Evolutionary conservation across 1,284 basidiomycete genomes (phyloP).

Genomic region (Ceratobasidium sp.): DNA sequence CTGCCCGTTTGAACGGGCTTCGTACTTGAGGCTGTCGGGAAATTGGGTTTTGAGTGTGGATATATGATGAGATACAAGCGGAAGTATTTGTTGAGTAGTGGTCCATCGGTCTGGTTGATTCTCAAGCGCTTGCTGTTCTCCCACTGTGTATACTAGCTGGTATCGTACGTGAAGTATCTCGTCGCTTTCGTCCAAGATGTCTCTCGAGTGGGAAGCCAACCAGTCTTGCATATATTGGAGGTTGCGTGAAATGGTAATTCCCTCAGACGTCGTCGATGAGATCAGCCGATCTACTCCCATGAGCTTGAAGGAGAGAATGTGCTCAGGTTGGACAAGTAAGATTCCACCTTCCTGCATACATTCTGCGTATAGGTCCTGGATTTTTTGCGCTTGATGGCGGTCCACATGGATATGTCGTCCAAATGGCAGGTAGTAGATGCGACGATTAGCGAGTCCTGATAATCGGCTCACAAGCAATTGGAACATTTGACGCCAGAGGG

Average conservation of each 20-base stretch:
- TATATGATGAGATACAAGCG: constrained; percentile 47
- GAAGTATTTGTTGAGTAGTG: constrained; percentile 58
- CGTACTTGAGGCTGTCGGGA: neutral
- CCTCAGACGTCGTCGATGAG: constrained; percentile 1
- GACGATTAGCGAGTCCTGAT: constrained; percentile 59
- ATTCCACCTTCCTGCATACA: constrained; percentile 59
- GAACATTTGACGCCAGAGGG: constrained; percentile 61
- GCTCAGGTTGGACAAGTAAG: constrained; percentile 63
- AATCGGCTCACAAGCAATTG: constrained; percentile 60
- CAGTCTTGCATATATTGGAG: constrained; percentile 54
- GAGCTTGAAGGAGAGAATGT: constrained; percentile 63
- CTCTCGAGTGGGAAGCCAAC: constrained; percentile 55
- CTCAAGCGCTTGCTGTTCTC: constrained; percentile 55
- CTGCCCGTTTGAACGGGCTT: constrained; percentile 32
- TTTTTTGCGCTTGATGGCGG: constrained; percentile 46
- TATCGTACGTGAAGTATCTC: constrained; percentile 63
- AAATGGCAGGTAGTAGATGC: constrained; percentile 63
- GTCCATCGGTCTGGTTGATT: constrained; percentile 62
- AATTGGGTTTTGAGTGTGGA: neutral
- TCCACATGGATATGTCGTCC: constrained; percentile 55
- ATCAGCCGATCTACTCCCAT: constrained; percentile 58
- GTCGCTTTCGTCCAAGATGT: constrained; percentile 66
- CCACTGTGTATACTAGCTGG: constrained; percentile 62
- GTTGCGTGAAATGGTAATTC: neutral
- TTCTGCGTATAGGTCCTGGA: constrained; percentile 54